Conservation (phyloP, 176 grass and related monocot genomes). For the Alloteropsis semialata region DNA sequence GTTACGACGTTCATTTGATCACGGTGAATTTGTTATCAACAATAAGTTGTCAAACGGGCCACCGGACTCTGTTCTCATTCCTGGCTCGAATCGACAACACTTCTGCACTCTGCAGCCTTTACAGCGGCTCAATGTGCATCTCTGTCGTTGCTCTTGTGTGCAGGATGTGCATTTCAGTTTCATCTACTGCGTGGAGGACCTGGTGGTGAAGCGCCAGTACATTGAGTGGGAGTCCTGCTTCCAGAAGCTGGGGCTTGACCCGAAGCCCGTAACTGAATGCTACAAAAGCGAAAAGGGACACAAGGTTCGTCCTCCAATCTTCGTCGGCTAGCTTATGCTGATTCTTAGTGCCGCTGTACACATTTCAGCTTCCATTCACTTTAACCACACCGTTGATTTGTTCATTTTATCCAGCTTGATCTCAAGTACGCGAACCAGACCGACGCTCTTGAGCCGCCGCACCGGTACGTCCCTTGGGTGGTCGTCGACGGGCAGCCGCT, state of each 20-base stretch:
- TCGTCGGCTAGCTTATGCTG: no score
- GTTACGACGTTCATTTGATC: no score
- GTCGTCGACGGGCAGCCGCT: slow-evolving; percentile 80
- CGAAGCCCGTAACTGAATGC: slow-evolving; percentile 62
- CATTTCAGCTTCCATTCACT: no score
- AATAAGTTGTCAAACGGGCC: background rate
- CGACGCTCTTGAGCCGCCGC: slow-evolving; percentile 62
- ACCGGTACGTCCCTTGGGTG: slow-evolving; percentile 89
- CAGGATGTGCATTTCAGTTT: slow-evolving; percentile 82
- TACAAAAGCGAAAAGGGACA: slow-evolving; percentile 52
- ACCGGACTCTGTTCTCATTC: background rate
- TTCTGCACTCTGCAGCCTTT: no score
- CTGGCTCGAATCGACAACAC: background rate
- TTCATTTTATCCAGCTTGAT: slow-evolving; percentile 51
- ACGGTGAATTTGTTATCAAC: background rate
- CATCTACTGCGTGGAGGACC: slow-evolving; percentile 75
- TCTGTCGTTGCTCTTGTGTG: background rate
- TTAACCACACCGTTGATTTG: no score
- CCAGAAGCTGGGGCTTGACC: slow-evolving; percentile 48
- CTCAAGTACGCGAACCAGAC: slow-evolving; percentile 78
- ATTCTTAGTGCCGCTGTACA: no score
- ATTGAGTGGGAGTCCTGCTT: slow-evolving; percentile 75
- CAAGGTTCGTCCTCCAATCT: slow-evolving; percentile 31
- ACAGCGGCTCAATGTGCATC: background rate
- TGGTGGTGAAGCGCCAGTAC: slow-evolving; percentile 50